A percentile compares a stretch with the other conserved stretches of the same genome.
These are phyloP conservation scores for Hypocrella siamensis DNA, from an alignment of 2,329 filamentous ascomycete genomes.

Conservation along the genomic window DNA sequence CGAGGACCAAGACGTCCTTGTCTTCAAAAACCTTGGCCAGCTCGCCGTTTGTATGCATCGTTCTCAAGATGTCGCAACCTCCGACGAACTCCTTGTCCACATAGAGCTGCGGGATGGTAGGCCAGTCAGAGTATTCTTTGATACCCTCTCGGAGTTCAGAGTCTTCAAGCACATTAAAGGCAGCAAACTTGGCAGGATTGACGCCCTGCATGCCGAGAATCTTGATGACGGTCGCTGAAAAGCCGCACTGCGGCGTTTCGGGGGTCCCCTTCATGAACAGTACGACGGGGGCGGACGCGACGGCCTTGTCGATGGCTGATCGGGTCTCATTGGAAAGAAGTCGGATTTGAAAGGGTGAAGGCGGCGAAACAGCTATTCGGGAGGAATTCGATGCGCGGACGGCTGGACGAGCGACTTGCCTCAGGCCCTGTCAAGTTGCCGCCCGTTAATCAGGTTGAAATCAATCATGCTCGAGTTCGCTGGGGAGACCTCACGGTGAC, in stretches of 20 bases:
- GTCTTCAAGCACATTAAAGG: slow-evolving; percentile 94
- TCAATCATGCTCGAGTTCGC: too few relatives aligned
- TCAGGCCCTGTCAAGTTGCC: slow-evolving; percentile 15
- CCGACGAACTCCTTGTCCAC: slow-evolving; percentile 91
- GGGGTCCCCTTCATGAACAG: slow-evolving; percentile 99
- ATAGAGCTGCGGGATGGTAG: slow-evolving; percentile 94
- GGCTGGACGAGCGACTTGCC: slow-evolving; percentile 20
- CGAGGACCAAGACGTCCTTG: slow-evolving; percentile 59
- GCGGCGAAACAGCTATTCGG: slow-evolving; percentile 9
- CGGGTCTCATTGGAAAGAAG: slow-evolving; percentile 68
- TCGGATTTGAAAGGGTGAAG: slow-evolving; percentile 33
- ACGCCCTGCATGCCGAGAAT: slow-evolving; percentile 90
- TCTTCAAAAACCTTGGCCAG: slow-evolving; percentile 83
- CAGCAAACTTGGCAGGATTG: slow-evolving; percentile 90
- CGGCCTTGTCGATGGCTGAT: slow-evolving; percentile 77
- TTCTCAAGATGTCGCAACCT: slow-evolving; percentile 92
- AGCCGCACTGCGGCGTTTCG: slow-evolving; percentile 89
- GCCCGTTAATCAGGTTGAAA: not conserved
- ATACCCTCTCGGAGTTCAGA: slow-evolving; percentile 76
- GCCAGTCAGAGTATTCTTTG: slow-evolving; percentile 99
- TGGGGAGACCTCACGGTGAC: too few relatives aligned
- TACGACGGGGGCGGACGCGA: slow-evolving; percentile 77
- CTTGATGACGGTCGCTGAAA: slow-evolving; percentile 88
- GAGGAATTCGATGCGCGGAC: slow-evolving; percentile 8
- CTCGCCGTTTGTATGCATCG: slow-evolving; percentile 94